These are phyloP conservation scores for Linnemannia elongata DNA, from an alignment of 192 early-diverging fungal genomes.

Conservation along the genomic window DNA sequence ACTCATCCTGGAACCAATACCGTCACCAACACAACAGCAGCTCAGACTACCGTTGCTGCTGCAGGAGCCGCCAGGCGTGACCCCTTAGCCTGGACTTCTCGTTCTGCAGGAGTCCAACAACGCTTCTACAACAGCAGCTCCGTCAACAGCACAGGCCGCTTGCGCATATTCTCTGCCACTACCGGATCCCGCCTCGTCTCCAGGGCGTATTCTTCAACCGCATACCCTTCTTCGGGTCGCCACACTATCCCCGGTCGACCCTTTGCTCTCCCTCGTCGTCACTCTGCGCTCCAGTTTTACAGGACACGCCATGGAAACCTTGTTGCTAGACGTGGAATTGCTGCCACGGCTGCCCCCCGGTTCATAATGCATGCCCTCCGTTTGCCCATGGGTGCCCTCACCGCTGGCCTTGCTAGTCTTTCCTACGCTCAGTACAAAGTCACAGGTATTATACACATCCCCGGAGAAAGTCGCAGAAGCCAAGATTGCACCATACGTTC, in stretches of 20 bases:
- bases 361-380: conserved; percentile 64
- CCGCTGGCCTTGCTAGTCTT: conserved; percentile 69
- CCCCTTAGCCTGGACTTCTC: not conserved
- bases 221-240: not conserved
- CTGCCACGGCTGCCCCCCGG: conserved; percentile 56
- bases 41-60: not conserved
- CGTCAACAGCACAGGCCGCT: not conserved
- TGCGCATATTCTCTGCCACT: conserved; percentile 15
- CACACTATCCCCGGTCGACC: conserved; percentile 8
- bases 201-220: conserved; percentile 42
- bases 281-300: conserved; percentile 43
- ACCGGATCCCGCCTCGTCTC: conserved; percentile 43
- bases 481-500: not conserved
- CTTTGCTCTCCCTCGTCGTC: conserved; percentile 44
- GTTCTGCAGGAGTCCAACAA: conserved; percentile 6
- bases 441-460: conserved; percentile 54
- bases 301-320: conserved; percentile 21
- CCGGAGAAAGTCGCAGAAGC: not conserved
- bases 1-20: not conserved
- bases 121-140: conserved; percentile 9
- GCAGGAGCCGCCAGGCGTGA: not conserved
- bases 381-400: conserved; percentile 70
- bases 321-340: conserved; percentile 41
- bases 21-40: not conserved
- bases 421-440: conserved; percentile 75